These are phyloP conservation scores for Macrolepiota albuminosa DNA, from an alignment of 768 basidiomycete species.

Conservation along the genomic window DNA sequence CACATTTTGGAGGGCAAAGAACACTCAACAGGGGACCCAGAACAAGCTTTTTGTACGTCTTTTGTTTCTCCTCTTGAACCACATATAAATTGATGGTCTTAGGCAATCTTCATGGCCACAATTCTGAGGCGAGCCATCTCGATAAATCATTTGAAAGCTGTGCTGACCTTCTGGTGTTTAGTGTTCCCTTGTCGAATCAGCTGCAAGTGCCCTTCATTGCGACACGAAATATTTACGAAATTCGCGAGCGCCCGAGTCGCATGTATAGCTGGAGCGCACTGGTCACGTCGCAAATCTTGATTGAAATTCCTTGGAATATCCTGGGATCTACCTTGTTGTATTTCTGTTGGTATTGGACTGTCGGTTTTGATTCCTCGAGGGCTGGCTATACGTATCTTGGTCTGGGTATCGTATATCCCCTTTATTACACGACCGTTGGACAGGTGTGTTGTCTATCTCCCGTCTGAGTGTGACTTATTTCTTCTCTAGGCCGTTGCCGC, in stretches of 20 bases:
- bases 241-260: slow-evolving; percentile 60
- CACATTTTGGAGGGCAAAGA: slow-evolving; percentile 54
- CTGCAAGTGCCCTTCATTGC: slow-evolving; percentile 57
- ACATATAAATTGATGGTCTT: background rate
- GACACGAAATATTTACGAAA: slow-evolving; percentile 58
- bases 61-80: slow-evolving; percentile 7
- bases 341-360: slow-evolving; percentile 68
- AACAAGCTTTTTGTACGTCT: slow-evolving; percentile 59
- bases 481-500: slow-evolving; percentile 49
- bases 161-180: slow-evolving; percentile 8
- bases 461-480: slow-evolving; percentile 14
- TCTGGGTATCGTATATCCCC: slow-evolving; percentile 47
- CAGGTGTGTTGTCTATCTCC: slow-evolving; percentile 25
- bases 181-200: slow-evolving; percentile 56
- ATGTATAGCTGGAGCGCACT: slow-evolving; percentile 66
- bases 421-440: slow-evolving; percentile 58
- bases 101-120: slow-evolving; percentile 55
- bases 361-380: slow-evolving; percentile 49
- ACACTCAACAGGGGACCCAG: slow-evolving; percentile 54
- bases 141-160: background rate
- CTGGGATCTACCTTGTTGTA: slow-evolving; percentile 54
- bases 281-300: slow-evolving; percentile 47
- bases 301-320: slow-evolving; percentile 61
- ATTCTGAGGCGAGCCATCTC: slow-evolving; percentile 30
- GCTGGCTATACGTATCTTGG: slow-evolving; percentile 60